Conservation (phyloP, 2,329 filamentous ascomycete genomes). For the Aspergillus persii region DNA sequence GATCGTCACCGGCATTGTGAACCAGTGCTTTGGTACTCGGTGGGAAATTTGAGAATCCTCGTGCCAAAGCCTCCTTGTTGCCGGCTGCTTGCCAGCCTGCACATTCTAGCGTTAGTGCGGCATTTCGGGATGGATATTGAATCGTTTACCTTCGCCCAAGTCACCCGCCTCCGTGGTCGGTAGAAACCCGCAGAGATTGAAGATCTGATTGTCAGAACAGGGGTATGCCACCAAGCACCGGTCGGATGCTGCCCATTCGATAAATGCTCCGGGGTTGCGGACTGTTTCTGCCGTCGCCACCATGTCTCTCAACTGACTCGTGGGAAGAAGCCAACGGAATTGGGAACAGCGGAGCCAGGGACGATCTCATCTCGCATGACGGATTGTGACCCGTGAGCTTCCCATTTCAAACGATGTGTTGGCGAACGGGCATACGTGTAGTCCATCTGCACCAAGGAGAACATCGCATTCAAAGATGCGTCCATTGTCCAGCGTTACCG, state of each 20-base stretch:
- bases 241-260: conserved; percentile 43
- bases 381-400: conserved; percentile 16
- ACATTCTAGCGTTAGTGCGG: neutral
- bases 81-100: conserved; percentile 22
- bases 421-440: conserved; percentile 17
- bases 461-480: conserved; percentile 20
- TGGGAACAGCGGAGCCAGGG: conserved; percentile 16
- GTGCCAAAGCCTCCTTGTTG: conserved; percentile 13
- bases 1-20: conserved; percentile 37
- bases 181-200: conserved; percentile 51
- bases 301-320: conserved; percentile 11
- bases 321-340: conserved; percentile 27
- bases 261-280: conserved; percentile 34
- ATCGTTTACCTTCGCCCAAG: conserved; percentile 12
- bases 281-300: conserved; percentile 13
- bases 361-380: conserved; percentile 19
- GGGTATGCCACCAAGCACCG: conserved; percentile 48
- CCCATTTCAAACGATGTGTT: neutral
- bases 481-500: conserved; percentile 21
- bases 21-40: conserved; percentile 17
- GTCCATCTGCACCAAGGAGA: conserved; percentile 26
- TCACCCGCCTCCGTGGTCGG: conserved; percentile 41
- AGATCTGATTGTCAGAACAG: conserved; percentile 43
- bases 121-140: neutral
- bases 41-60: conserved; percentile 19